Base-by-base conservation (phyloP, 2,329 filamentous ascomycete genomes). In the Talaromyces rugulosus region DNA sequence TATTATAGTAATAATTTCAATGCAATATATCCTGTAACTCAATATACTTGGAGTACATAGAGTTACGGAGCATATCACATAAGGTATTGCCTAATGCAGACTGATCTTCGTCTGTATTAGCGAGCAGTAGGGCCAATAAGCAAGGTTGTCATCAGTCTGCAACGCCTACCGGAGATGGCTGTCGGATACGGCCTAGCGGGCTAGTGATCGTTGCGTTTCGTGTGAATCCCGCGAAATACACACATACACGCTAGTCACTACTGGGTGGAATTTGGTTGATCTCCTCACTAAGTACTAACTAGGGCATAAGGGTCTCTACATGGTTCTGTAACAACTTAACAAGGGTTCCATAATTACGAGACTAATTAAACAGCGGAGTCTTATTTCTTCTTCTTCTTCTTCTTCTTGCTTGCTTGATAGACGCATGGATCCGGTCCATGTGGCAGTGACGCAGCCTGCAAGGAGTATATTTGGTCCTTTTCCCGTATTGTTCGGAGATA, bases 141-240 rank as follows among this genome's bases (percentile, higher is more conserved):
- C 33, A 36, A 8, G 8, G 12, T 36, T 12, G 40, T 44, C 40
- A 23, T 44, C 18, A 47, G 42, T 47, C 42, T 52, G 50, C 50
- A 52, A 52, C 50, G 6, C 50, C 36, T 31, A 23, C 31, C 53
- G 53, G 53, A 56, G 53, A 56, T 56, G 53, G 53, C 31, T 56
- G n/a, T 56, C 53, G 31, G 36, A 56, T 56, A 7, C n/a, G 31
- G 53, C 12, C 11, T 56, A 56, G 53, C 53, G 42, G 42, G 53
- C 53, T 16, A 27, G 34, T 40, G 53, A 56, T 56, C 53, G 18
- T 11, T 56, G 30, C 5, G 23, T 18, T 55, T 55, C 53, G 16
- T 55, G 30, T 23, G 31, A 56, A 47, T 18, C n/a, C 16, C 16
- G 16, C 30, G 11, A 40, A 36, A 27, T 30, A n/a, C 53, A 56